Percentiles rank a stretch among this genome's conserved stretches.
These are phyloP conservation scores for Nakazawaea ambrosiae DNA, from an alignment of 805 yeast species.

Conservation along the genomic window DNA sequence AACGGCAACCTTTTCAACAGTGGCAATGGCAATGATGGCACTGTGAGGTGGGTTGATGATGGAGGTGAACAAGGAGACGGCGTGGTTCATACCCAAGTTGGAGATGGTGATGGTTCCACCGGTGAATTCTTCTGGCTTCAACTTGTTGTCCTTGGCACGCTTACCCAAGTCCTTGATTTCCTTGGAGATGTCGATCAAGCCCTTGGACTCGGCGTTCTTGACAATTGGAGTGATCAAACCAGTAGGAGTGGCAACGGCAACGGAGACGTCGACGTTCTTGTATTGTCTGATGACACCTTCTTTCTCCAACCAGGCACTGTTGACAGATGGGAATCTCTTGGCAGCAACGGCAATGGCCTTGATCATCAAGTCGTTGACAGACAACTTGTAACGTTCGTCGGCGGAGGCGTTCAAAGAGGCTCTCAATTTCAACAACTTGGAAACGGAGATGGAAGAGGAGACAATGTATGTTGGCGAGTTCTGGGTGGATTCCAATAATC, in stretches of 20 bases:
- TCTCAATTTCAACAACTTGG: conserved; percentile 88
- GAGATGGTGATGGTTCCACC: conserved; percentile 99
- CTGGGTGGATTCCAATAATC: conserved; percentile 81
- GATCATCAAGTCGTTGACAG: conserved; percentile 89
- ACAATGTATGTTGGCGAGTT: conserved; percentile 89
- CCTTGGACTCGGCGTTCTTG: conserved; percentile 80
- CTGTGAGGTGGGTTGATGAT: conserved; percentile 98
- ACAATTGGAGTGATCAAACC: conserved; percentile 97
- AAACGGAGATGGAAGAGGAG: conserved; percentile 77
- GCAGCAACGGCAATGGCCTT: conserved; percentile 93
- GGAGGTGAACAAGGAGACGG: conserved; percentile 89
- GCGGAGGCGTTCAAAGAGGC: conserved; percentile 80
- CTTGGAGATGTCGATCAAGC: conserved; percentile 72
- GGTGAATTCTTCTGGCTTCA: conserved; percentile 94
- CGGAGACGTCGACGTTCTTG: conserved; percentile 90
- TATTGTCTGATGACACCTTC: conserved; percentile 91
- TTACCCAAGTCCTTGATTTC: conserved; percentile 90
- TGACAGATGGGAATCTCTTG: conserved; percentile 85
- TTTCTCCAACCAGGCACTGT: conserved; percentile 86
- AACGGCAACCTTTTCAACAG: conserved; percentile 85
- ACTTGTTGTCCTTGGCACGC: conserved; percentile 92
- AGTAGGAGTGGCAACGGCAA: conserved; percentile 97
- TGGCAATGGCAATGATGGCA: conserved; percentile 90
- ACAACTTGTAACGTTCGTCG: conserved; percentile 81
- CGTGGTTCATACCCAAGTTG: conserved; percentile 97